Percentiles rank a stretch among this genome's conserved stretches.
These are phyloP conservation scores for Sarcodon sp. DNA, from an alignment of 768 basidiomycete genomes.

Conservation along the genomic window DNA sequence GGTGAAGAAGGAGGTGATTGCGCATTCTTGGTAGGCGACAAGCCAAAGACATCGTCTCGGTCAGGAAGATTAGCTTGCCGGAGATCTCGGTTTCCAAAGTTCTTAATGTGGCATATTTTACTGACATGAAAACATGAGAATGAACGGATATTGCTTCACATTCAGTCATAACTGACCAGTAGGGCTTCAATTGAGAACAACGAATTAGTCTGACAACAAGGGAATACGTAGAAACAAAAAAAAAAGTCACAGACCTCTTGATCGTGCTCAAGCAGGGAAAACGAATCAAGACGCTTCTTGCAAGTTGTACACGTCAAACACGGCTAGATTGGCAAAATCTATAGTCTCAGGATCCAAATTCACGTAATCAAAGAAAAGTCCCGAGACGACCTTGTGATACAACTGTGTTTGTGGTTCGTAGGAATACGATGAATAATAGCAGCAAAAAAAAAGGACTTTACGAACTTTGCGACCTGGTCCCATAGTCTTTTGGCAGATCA, in stretches of 20 bases:
- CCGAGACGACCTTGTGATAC: slow-evolving; percentile 56
- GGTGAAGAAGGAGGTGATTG: slow-evolving; percentile 17
- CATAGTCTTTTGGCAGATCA: slow-evolving; percentile 40
- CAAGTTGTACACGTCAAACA: slow-evolving; percentile 73
- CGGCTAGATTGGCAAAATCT: slow-evolving; percentile 27
- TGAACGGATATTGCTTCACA: neutral
- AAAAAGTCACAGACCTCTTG: slow-evolving; percentile 45
- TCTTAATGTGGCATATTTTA: slow-evolving; percentile 72
- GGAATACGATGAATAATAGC: neutral
- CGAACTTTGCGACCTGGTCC: slow-evolving; percentile 83
- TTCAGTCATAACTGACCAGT: slow-evolving; percentile 21
- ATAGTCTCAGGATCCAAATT: neutral
- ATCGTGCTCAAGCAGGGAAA: slow-evolving; percentile 71
- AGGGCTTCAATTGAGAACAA: slow-evolving; percentile 19
- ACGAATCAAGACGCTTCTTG: slow-evolving; percentile 67
- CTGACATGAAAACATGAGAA: slow-evolving; percentile 22
- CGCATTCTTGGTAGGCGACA: slow-evolving; percentile 18
- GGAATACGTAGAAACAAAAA: neutral
- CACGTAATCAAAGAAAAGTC: neutral
- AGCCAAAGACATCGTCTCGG: slow-evolving; percentile 19
- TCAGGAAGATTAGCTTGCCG: slow-evolving; percentile 59
- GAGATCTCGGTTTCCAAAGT: slow-evolving; percentile 66
- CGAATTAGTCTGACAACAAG: slow-evolving; percentile 1
- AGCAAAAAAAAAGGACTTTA: slow-evolving; percentile 1
- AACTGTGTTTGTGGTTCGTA: slow-evolving; percentile 28